Base-by-base conservation (phyloP, 2,329 filamentous ascomycete species). In the Colletotrichum simmondsii region DNA sequence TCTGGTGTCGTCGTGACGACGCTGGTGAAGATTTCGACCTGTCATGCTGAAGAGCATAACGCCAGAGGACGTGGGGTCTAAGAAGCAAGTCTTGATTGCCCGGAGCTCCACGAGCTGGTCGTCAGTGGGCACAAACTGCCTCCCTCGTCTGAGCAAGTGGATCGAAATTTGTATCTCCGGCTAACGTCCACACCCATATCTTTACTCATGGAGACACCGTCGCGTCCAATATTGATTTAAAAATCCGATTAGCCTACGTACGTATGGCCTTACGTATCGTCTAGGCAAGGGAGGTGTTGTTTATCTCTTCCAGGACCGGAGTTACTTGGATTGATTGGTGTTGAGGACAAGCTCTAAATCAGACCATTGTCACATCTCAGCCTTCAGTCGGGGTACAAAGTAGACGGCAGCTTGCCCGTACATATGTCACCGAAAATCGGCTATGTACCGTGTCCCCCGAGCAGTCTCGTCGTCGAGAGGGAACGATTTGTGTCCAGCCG, bases 161-260 rank as follows among this genome's bases (percentile, higher is more conserved):
- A 73, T 52, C 49, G 49, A 16, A 61, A 53, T 62, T 61, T 46
- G 71, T 60, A 70, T 71, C 66, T 73, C 71, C 71, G 66, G 66
- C 37, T 53, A 35, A 52, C 66, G 35, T 70, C 37, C 53, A 57
- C n/a, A 12, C 49, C 58, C 46, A 57, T 72, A 52, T 70, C 66
- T 70, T 46, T 57, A 16, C 28, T 54, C 49, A 65, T 60, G 1
- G 22, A 32, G 42, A 60, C n/a, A n/a, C 5, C 24, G 30, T 8
- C n/a, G 57, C 56, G 68, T 30, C 35, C 35, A 28, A 22, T 57
- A 30, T 57, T 35, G 49, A 35, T 49, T 22, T 28, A 3, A 10
- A 24, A 11, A 35, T n/a, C 10, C 32, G 14, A 53, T 30, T 59
- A 54, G 46, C 56, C 37, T n/a, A 42, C 26, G 6, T n/a, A 49